A percentile compares a stretch with the other conserved stretches of the same genome.
phyloP scores from a whole-genome alignment of 176 grass and related monocot genomes.

The Oryza glaberrima region DNA sequence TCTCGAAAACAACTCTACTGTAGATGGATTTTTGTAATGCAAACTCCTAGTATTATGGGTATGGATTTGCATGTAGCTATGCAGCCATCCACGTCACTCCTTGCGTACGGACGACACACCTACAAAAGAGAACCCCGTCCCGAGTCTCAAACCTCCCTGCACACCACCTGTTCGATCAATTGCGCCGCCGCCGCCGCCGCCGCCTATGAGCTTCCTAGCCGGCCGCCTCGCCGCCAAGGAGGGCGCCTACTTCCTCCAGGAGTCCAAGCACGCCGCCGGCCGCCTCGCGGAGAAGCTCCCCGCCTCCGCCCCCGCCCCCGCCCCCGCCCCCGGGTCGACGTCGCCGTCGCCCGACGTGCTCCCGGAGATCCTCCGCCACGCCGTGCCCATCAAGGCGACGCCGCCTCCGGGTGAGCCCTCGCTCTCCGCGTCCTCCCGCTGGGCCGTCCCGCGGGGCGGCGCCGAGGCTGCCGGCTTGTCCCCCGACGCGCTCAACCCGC shows the following conservation, averaged over 20 bases:
- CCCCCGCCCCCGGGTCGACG: no score
- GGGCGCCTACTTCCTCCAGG: slow-evolving; percentile 83
- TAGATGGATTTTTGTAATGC: no score
- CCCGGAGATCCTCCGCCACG: slow-evolving; percentile 89
- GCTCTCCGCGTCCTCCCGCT: slow-evolving; percentile 58
- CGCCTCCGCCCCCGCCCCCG: slow-evolving; percentile 13
- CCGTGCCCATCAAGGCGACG: slow-evolving; percentile 59
- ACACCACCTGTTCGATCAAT: slow-evolving; percentile 49
- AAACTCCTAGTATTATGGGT: no score
- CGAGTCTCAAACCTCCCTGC: not conserved
- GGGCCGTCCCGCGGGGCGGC: slow-evolving; percentile 41
- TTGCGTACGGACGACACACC: not conserved
- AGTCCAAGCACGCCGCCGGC: slow-evolving; percentile 73
- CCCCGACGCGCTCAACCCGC: slow-evolving; percentile 66
- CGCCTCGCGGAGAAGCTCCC: slow-evolving; percentile 72
- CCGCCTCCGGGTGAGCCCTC: slow-evolving; percentile 40
- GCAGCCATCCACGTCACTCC: slow-evolving; percentile 32
- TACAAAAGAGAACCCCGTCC: slow-evolving; percentile 20
- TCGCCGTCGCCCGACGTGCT: slow-evolving; percentile 63
- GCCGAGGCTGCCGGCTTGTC: slow-evolving; percentile 26
- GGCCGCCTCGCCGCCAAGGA: slow-evolving; percentile 80
- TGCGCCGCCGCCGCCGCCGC: not conserved
- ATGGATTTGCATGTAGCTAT: not conserved
- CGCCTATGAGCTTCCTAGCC: slow-evolving; percentile 81
- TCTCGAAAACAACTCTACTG: no score